phyloP scores from a whole-genome alignment of 2,329 filamentous ascomycete genomes.

The Onygenales sp. region DNA sequence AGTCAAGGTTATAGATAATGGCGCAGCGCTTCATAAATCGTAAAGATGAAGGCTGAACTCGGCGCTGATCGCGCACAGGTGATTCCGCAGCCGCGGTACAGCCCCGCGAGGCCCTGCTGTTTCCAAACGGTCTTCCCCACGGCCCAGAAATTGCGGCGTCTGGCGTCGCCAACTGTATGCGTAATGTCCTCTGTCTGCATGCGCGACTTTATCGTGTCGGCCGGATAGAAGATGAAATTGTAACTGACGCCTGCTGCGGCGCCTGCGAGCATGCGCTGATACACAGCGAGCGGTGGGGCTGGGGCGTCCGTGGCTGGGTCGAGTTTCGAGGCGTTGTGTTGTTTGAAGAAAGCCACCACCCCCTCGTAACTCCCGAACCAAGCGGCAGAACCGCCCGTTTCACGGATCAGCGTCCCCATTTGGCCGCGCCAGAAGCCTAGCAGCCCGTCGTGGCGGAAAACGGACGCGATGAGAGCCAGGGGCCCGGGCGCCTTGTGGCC shows the following conservation, averaged over 20 bases:
- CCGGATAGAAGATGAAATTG: constrained; percentile 95
- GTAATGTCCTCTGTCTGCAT: constrained; percentile 79
- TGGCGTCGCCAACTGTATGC: constrained; percentile 30
- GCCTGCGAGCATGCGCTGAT: constrained; percentile 80
- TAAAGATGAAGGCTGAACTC: constrained; percentile 97
- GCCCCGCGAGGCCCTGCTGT: constrained; percentile 68
- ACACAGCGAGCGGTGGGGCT: constrained; percentile 53
- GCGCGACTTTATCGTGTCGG: constrained; percentile 92
- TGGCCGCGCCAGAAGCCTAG: constrained; percentile 93
- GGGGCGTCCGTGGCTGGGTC: constrained; percentile 1
- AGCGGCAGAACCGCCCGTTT: constrained; percentile 83
- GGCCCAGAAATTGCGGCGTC: constrained; percentile 58
- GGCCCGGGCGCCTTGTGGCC: constrained; percentile 48
- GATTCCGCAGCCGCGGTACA: constrained; percentile 93
- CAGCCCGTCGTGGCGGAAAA: constrained; percentile 75
- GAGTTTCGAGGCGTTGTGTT: constrained; percentile 36
- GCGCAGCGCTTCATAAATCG: constrained; percentile 83
- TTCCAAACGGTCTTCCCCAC: constrained; percentile 69
- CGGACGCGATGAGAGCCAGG: constrained; percentile 61
- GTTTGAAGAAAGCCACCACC: constrained; percentile 60
- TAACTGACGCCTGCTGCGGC: constrained; percentile 86
- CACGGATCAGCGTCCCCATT: constrained; percentile 82
- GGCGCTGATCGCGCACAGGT: constrained; percentile 81
- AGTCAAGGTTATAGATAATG: constrained; percentile 43
- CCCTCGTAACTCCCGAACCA: constrained; percentile 94